Percentiles rank a stretch among this genome's conserved stretches.
These are phyloP conservation scores for Cercospora janseana DNA, from an alignment of 2,329 filamentous ascomycete genomes.

Conservation along the genomic window DNA sequence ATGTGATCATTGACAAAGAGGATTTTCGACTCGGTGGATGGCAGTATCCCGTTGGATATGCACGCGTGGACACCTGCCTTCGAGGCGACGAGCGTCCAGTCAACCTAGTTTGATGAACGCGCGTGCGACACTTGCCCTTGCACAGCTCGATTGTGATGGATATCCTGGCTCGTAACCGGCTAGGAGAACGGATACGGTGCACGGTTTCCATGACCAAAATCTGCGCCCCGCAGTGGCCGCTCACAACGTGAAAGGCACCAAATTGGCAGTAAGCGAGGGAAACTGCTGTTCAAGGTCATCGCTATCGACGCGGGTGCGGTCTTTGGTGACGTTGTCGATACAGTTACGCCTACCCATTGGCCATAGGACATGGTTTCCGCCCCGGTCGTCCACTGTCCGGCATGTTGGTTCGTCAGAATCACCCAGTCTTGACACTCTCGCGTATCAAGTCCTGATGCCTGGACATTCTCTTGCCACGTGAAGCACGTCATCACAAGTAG, in stretches of 20 bases:
- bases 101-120: neutral
- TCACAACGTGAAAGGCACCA: no score
- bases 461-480: slow-evolving; percentile 4
- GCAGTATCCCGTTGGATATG: no score
- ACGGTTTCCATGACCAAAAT: neutral
- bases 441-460: neutral
- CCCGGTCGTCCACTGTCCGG: no score
- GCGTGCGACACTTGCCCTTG: neutral
- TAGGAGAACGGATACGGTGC: neutral
- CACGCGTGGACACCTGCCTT: no score
- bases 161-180: neutral
- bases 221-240: neutral
- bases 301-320: neutral
- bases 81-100: no score
- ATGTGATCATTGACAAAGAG: no score
- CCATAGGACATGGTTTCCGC: no score
- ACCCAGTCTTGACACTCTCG: neutral
- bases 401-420: slow-evolving; percentile 9
- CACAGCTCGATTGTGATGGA: neutral
- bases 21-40: no score
- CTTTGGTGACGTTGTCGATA: neutral
- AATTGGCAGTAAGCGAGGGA: no score
- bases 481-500: slow-evolving; percentile 14
- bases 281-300: neutral
- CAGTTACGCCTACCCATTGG: neutral